Evolutionary conservation across 2,329 filamentous ascomycete genomes (phyloP), one percentile per base, ranked within the genome.

Genomic region (Talaromyces piceae): DNA sequence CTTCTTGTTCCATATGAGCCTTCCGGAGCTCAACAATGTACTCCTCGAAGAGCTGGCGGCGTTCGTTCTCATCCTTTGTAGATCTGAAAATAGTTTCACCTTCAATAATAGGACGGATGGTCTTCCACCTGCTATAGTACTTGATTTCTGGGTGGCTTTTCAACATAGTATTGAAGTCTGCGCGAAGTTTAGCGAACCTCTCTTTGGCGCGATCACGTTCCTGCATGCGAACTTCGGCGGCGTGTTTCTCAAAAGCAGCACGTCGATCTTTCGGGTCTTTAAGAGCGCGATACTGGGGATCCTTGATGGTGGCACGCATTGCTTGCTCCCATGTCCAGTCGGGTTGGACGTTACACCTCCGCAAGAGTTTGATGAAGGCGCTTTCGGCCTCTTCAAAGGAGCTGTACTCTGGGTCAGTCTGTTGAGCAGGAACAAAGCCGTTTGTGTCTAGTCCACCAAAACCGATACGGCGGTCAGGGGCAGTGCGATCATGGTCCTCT

Each of bases 91-190:
- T 93, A 45, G 89, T 93, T 75, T 98, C 93, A 46, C 87, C 87
- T 70, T 97, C 89, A 56, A 98, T 89, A 57, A 96, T 94, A 8
- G 90, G 89, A 46, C 88, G 84, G 49, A 91, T 93, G 13, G 89
- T 96, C 78, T 90, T 95, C 93, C 93, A 98, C 55, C 90, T 86
- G 39, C 91, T 96, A 69, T 94, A 96, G 68, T 96, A 83, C 69
- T 91, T 93, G 70, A 98, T 97, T 70, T 98, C 93, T 55, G 91
- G 90, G 68, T 98, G 91, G 58, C 90, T 91, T 71, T 86, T 89
- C 59, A 98, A 80, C 93, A 98, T 98, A 50, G 85, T 91, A 59
- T 87, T 86, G 70, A 98, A 98, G 76, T 97, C 93, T 69, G 87
- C 80, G 63, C 90, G 88, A 64, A 97, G 79, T 75, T 96, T 97